Evolutionary conservation across 805 yeast genomes (phyloP).

Genomic region (Yueomyces sinensis): DNA sequence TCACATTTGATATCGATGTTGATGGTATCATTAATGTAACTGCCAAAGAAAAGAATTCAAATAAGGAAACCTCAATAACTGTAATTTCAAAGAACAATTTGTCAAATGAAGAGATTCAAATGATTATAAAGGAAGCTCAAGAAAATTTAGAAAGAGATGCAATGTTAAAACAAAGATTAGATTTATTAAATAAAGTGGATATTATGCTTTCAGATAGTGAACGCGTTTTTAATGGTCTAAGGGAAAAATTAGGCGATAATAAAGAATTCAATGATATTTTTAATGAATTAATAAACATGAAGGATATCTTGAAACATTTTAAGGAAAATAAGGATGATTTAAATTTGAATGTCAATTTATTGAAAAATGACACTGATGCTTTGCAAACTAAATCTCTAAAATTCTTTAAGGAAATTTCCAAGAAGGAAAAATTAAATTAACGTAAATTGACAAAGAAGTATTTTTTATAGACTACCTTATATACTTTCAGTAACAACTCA

Average conservation of each 20-base stretch:
- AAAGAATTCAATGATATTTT: slow-evolving; percentile 31
- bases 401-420: slow-evolving; percentile 36
- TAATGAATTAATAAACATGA: slow-evolving; percentile 26
- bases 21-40: slow-evolving; percentile 74
- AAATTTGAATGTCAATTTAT: slow-evolving; percentile 31
- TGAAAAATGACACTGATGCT: slow-evolving; percentile 56
- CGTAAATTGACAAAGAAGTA: slow-evolving; percentile 2
- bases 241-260: slow-evolving; percentile 32
- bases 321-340: slow-evolving; percentile 38
- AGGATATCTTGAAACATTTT: slow-evolving; percentile 34
- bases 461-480: no score
- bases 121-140: slow-evolving; percentile 54
- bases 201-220: slow-evolving; percentile 77
- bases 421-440: slow-evolving; percentile 1
- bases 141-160: slow-evolving; percentile 48
- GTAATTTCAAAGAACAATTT: slow-evolving; percentile 61
- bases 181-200: slow-evolving; percentile 63
- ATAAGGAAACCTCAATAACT: slow-evolving; percentile 51
- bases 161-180: slow-evolving; percentile 44
- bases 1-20: slow-evolving; percentile 68
- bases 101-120: slow-evolving; percentile 52
- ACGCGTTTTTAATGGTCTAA: slow-evolving; percentile 57
- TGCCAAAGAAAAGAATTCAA: slow-evolving; percentile 69
- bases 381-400: slow-evolving; percentile 58
- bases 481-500: no score